Evolutionary conservation across 306 rosid genomes (phyloP).

Genomic region (Lathyrus aphaca): DNA sequence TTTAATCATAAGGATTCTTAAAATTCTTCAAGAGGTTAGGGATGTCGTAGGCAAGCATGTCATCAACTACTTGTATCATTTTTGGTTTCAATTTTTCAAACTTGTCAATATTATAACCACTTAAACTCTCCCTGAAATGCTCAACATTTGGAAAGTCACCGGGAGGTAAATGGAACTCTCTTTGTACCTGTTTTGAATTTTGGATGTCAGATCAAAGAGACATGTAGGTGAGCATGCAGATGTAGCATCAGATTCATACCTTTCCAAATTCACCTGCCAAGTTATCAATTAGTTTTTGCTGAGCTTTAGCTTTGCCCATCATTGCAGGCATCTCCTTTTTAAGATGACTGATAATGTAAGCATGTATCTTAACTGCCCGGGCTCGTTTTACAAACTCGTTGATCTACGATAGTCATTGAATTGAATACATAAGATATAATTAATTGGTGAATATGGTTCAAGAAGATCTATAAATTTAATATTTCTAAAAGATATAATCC

Average conservation of each 20-base stretch:
- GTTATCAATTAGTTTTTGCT: conserved; percentile 75
- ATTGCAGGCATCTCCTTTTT: conserved; percentile 86
- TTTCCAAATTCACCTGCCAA: conserved; percentile 75
- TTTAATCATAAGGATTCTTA: conserved; percentile 71
- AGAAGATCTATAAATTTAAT: neutral
- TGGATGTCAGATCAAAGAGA: conserved; percentile 18
- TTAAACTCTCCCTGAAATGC: conserved; percentile 62
- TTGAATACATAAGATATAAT: conserved; percentile 2
- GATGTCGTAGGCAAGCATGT: conserved; percentile 85
- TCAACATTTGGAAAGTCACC: conserved; percentile 90
- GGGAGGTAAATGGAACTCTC: conserved; percentile 79
- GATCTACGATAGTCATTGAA: conserved; percentile 53
- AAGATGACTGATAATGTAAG: conserved; percentile 85
- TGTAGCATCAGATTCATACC: conserved; percentile 52
- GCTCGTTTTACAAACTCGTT: conserved; percentile 95
- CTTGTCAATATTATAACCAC: conserved; percentile 70
- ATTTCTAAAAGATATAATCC: neutral
- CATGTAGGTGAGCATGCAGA: neutral
- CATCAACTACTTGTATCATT: conserved; percentile 81
- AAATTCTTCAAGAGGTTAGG: conserved; percentile 82
- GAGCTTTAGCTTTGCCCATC: conserved; percentile 86
- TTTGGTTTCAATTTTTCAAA: conserved; percentile 82
- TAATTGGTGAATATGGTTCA: neutral
- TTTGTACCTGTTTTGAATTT: conserved; percentile 66
- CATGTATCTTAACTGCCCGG: conserved; percentile 90